Evolutionary conservation across 2,329 filamentous ascomycete genomes (phyloP), one percentile per base, ranked within the genome.

Genomic region (Exophiala alcalophila): DNA sequence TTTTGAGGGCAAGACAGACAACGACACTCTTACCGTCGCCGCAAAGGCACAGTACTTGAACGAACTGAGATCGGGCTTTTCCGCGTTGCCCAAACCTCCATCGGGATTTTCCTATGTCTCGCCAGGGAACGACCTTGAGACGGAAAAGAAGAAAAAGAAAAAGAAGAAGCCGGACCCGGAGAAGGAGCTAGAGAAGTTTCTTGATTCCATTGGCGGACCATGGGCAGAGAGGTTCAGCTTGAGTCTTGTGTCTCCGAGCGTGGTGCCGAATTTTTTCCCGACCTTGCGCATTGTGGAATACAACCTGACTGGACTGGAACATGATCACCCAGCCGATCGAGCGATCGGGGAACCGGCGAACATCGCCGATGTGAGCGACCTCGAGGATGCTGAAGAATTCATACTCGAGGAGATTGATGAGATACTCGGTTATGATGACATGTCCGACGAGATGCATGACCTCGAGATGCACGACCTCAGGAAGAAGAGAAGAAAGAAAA

Each of bases 231-330:
- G 89, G 38, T 98, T 88, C 62, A 83, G 89, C 39, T 65, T 94
- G 4, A 83, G 86, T 0, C 70, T 92, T 18, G 83, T 97, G 42
- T 79, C 83, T 32, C 86, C 91, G 0, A 97, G 90, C 60, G 72
- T 98, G 25, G 86, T 97, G 6, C 92, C 91, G 5, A 96, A 92
- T 60, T 94, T 88, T 64, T 92, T 90, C 53, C 92, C 91, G 0
- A 89, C 86, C 1, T 66, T 96, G 21, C 80, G 90, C n/a, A 76
- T 98, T n/a, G 73, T 91, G 52, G 87, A 95, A 59, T 98, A 97
- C 71, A 97, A 98, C 61, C 87, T 87, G 40, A 86, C 74, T 0
- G 87, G 88, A 0, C 62, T 95, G 3, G 84, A 88, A 52, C 58
- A 78, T 38, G 45, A 45, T 14, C 51, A 53, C 37, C 54, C 37